Base-by-base conservation (phyloP, 1,284 basidiomycete species). In the Leccinum insigne region DNA sequence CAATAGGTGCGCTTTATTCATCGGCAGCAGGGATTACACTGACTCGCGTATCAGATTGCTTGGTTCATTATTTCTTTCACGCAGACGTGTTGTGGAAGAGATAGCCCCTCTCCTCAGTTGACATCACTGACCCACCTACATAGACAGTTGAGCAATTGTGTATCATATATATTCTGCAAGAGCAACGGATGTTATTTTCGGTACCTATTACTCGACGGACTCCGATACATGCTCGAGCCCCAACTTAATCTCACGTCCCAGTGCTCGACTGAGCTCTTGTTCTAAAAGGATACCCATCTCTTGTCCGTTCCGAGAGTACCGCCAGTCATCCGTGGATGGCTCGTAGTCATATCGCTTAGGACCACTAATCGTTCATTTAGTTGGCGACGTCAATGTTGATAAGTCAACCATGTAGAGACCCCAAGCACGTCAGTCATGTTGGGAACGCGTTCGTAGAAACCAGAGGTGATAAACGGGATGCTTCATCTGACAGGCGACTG, bases 331-430 rank as follows among this genome's bases (percentile, higher is more conserved):
- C 26, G 77, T 75, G 40, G 77, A 77, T 66, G 80, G 78, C 11
- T 81, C 80, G 71, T 91, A 94, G 77, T 95, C 94, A 75, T 95
- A 98, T 54, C 95, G 88, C 79, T 93, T 92, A 11, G 95, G 95
- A 16, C 95, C 95, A 72, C 95, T 95, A 52, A 44, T 26, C 68
- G n/a, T 63, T 52, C 56, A 52, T 66, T 59, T 29, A 62, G 44
- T 61, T 16, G n/a, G 56, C 23, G 14, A 60, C 16, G 40, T 62
- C 23, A 38, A 63, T 61, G 58, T 23, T 47, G 44, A 47, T 18
- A 49, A 49, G 47, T 18, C 2, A 5, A 18, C 47, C 47, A 18
- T 4, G n/a, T 18, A 47, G 44, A 47, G 44, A 47, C 44, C 44
- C 44, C 18, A 47, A 18, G 47, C 16, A 47, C 44, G 18, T 49